Conservation (phyloP, 371 early-diverging fungal species). For the Mucor plumbeus region DNA sequence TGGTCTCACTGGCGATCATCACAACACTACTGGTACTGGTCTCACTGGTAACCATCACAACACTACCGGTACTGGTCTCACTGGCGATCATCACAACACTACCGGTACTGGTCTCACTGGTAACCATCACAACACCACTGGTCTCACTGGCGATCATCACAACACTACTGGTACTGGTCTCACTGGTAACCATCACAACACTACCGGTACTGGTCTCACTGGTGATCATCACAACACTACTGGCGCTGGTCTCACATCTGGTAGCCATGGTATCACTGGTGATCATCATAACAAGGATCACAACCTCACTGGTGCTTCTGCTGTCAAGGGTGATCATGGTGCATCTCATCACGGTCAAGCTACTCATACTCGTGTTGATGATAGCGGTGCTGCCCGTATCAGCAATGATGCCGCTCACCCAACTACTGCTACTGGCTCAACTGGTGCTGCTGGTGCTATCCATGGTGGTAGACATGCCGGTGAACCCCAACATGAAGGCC, state of each 20-base stretch:
- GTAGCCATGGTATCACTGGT: background rate
- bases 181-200: background rate
- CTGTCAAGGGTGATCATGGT: constrained; percentile 21
- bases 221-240: background rate
- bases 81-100: constrained; percentile 1
- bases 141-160: background rate
- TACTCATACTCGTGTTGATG: background rate
- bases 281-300: background rate
- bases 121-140: background rate
- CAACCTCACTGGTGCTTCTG: background rate
- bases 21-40: constrained; percentile 8
- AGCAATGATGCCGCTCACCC: background rate
- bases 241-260: background rate
- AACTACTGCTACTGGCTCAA: background rate
- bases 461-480: constrained; percentile 15
- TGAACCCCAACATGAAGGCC: constrained; percentile 17
- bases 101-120: background rate
- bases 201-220: background rate
- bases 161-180: constrained; percentile 12
- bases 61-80: constrained; percentile 8
- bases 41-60: background rate
- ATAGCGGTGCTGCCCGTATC: background rate
- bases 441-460: background rate
- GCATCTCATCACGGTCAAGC: constrained; percentile 21
- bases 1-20: background rate